These are phyloP conservation scores for Coemansia sp. DNA, from an alignment of 192 early-diverging fungal species.

Conservation along the genomic window DNA sequence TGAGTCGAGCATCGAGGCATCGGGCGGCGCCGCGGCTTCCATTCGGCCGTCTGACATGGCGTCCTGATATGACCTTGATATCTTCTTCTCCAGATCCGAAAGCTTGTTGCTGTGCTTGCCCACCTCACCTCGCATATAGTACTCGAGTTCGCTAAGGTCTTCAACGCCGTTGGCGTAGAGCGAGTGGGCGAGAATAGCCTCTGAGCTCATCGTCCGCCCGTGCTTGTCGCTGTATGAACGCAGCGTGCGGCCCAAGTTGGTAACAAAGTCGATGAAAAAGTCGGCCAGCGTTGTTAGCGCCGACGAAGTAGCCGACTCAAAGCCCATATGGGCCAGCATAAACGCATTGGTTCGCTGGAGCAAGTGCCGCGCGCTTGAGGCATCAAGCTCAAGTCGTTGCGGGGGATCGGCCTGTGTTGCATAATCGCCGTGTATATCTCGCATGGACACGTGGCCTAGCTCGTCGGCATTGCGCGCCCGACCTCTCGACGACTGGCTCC, in stretches of 20 bases:
- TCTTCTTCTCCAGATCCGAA: slow-evolving; percentile 70
- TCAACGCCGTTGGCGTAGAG: slow-evolving; percentile 83
- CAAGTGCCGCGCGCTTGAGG: slow-evolving; percentile 57
- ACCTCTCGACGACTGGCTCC: background rate
- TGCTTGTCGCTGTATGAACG: slow-evolving; percentile 78
- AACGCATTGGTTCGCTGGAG: slow-evolving; percentile 63
- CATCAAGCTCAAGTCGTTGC: slow-evolving; percentile 60
- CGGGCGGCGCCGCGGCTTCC: slow-evolving; percentile 35
- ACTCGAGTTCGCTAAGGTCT: slow-evolving; percentile 65
- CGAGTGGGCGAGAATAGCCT: slow-evolving; percentile 82
- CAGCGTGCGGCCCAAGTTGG: slow-evolving; percentile 81
- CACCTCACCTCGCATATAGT: slow-evolving; percentile 80
- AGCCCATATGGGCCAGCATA: slow-evolving; percentile 84
- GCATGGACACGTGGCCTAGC: background rate
- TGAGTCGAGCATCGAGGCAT: slow-evolving; percentile 46
- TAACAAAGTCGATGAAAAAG: slow-evolving; percentile 75
- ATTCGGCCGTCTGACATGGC: slow-evolving; percentile 28
- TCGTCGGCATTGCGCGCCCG: slow-evolving; percentile 6
- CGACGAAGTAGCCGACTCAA: slow-evolving; percentile 71
- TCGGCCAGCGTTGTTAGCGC: slow-evolving; percentile 76
- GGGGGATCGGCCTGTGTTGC: slow-evolving; percentile 38
- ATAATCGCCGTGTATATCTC: slow-evolving; percentile 22
- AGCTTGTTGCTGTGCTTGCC: slow-evolving; percentile 70
- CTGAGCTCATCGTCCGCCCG: slow-evolving; percentile 66
- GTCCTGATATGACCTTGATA: slow-evolving; percentile 68